Conservation (phyloP, 2,329 filamentous ascomycete species). For the Pyricularia pennisetigena region DNA sequence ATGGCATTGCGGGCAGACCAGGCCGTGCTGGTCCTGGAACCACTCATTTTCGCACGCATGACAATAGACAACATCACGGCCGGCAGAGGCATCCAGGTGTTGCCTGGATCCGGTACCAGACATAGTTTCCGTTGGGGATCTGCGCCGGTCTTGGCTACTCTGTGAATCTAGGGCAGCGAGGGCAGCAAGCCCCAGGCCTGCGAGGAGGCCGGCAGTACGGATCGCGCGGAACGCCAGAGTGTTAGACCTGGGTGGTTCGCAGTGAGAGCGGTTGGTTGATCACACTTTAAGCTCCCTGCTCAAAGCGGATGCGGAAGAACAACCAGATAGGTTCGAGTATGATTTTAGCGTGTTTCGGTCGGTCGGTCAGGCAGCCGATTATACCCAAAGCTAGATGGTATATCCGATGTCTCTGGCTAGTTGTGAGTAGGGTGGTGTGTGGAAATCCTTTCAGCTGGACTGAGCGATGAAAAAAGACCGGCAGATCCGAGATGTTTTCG, state of each 20-base stretch:
- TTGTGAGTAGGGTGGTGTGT: neutral
- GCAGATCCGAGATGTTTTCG: neutral
- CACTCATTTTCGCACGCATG: conserved; percentile 75
- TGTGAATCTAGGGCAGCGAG: conserved; percentile 42
- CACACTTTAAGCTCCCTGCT: neutral
- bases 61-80: conserved; percentile 73
- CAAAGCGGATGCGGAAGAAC: neutral
- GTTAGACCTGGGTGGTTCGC: conserved; percentile 10
- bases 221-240: conserved; percentile 47
- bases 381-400: neutral
- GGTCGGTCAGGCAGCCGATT: neutral
- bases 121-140: conserved; percentile 17
- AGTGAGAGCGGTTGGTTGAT: neutral
- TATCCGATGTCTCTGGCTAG: neutral
- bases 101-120: conserved; percentile 8
- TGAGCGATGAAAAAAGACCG: neutral
- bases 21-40: conserved; percentile 58
- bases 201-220: conserved; percentile 42
- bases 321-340: neutral
- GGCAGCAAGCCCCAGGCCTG: conserved; percentile 49
- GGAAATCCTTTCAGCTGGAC: neutral
- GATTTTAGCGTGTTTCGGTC: neutral
- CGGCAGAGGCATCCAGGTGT: conserved; percentile 39
- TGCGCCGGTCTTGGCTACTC: conserved; percentile 18
- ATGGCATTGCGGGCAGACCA: conserved; percentile 68